Evolutionary conservation across 768 basidiomycete species (phyloP).

Genomic region (Mycena chlorophos): DNA sequence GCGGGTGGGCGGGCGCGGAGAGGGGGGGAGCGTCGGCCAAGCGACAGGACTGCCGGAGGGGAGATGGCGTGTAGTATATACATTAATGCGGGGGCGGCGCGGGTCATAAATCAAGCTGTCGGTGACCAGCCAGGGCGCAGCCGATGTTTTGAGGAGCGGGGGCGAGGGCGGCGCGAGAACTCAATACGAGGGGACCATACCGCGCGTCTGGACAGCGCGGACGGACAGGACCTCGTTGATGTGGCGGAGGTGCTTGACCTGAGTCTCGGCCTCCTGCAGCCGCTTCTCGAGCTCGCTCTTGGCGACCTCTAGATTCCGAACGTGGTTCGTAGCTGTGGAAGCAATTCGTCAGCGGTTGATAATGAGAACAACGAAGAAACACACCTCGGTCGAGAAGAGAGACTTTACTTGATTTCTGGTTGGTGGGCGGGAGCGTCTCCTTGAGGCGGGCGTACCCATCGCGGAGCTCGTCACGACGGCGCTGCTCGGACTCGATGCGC

Average conservation of each 20-base stretch:
- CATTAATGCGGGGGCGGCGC: conserved; percentile 45
- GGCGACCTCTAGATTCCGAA: conserved; percentile 83
- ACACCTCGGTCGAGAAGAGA: conserved; percentile 82
- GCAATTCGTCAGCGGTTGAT: conserved; percentile 15
- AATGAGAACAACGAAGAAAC: conserved; percentile 24
- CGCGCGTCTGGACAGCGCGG: conserved; percentile 69
- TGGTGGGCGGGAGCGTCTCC: conserved; percentile 84
- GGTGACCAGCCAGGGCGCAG: conserved; percentile 30
- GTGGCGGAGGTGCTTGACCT: conserved; percentile 77
- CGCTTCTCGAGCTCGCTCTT: conserved; percentile 73
- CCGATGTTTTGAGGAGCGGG: conserved; percentile 38
- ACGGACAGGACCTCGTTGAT: conserved; percentile 91
- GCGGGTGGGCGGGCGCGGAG: conserved; percentile 36
- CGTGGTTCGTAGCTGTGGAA: conserved; percentile 71
- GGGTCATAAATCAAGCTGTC: conserved; percentile 26
- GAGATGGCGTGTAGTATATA: conserved; percentile 43
- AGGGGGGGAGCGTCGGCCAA: conserved; percentile 37
- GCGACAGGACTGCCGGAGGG: conserved; percentile 29
- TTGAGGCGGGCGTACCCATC: conserved; percentile 90
- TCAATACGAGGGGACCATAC: conserved; percentile 51
- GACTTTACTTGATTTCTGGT: conserved; percentile 93
- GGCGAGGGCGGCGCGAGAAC: conserved; percentile 18
- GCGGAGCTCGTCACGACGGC: conserved; percentile 88
- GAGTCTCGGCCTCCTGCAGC: conserved; percentile 75
- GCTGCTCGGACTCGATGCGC: conserved; percentile 92